Base-by-base conservation (phyloP, 2,329 filamentous ascomycete genomes). In the Penicillium brasilianum region DNA sequence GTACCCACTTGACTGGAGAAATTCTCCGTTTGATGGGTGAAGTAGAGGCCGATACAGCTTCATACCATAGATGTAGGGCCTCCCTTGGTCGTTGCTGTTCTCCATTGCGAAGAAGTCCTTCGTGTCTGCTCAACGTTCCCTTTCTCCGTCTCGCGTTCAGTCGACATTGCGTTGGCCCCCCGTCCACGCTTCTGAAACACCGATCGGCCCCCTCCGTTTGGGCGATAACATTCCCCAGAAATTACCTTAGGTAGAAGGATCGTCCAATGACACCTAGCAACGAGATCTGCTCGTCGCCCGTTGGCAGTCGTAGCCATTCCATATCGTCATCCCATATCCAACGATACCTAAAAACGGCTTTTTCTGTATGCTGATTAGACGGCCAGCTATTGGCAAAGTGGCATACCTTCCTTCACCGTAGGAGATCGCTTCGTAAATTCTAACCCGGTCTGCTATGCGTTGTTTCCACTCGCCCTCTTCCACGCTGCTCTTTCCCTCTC, bases 141-240 rank as follows among this genome's bases (percentile, higher is more conserved):
- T n/a, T n/a, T 28, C 25, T 28, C 25, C 6, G 25, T 43, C 37
- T 13, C 22, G 28, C 8, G 22, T 14, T 22, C 44, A 30, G 22
- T 48, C 43, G 48, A 49, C 58, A 55, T 37, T 55, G 50, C 53
- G 25, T 37, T 61, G 41, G 10, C 30, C n/a, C n/a, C 52, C 52
- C 20, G 53, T 55, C 54, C 55, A 58, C 64, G 39, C 64, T 67
- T 58, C 62, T 68, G 66, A 69, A 68, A 69, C 67, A 65, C 39
- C 64, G 65, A 68, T 69, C 66, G 57, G 50, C 46, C 46, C 46
- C 63, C 43, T 63, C 66, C 48, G 59, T 64, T 66, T 67, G 60
- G 63, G 55, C 60, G 67, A 68, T 69, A 62, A 48, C 63, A 69
- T 69, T 69, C 67, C 67, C 66, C 67, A 65, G 67, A 55, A 64